These are phyloP conservation scores for Knoxia roxburghii DNA, from an alignment of 257 asterid genomes.

Conservation along the genomic window DNA sequence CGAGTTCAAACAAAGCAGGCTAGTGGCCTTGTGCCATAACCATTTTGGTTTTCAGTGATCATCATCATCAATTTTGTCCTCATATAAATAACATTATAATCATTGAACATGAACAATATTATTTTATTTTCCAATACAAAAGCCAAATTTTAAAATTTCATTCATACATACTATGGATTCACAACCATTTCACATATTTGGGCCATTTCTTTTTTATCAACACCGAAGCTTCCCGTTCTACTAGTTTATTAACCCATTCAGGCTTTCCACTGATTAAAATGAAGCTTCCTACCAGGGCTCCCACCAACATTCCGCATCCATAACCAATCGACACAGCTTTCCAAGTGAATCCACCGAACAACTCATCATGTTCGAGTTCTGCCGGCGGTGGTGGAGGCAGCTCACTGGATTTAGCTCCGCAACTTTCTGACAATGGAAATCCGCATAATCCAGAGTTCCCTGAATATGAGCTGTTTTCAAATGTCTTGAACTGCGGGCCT, in stretches of 20 bases:
- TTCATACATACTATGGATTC: too few species aligned
- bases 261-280: constrained; percentile 23
- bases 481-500: constrained; percentile 13
- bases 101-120: too few species aligned
- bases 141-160: too few species aligned
- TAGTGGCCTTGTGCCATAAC: too few species aligned
- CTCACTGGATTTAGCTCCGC: neutral
- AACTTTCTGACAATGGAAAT: constrained; percentile 14
- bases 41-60: too few species aligned
- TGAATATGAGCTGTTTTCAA: constrained; percentile 1
- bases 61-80: too few species aligned
- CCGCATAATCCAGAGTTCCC: constrained; percentile 17
- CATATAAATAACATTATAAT: too few species aligned
- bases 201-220: neutral
- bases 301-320: constrained; percentile 17
- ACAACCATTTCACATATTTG: neutral
- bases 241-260: constrained; percentile 4
- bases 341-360: constrained; percentile 14
- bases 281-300: constrained; percentile 6
- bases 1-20: too few species aligned
- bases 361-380: neutral
- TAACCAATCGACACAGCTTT: constrained; percentile 25
- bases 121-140: too few species aligned
- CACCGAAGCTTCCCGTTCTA: neutral
- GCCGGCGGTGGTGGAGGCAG: neutral